Base-by-base conservation (phyloP, 805 yeast genomes). In the Sungouiella blattae region DNA sequence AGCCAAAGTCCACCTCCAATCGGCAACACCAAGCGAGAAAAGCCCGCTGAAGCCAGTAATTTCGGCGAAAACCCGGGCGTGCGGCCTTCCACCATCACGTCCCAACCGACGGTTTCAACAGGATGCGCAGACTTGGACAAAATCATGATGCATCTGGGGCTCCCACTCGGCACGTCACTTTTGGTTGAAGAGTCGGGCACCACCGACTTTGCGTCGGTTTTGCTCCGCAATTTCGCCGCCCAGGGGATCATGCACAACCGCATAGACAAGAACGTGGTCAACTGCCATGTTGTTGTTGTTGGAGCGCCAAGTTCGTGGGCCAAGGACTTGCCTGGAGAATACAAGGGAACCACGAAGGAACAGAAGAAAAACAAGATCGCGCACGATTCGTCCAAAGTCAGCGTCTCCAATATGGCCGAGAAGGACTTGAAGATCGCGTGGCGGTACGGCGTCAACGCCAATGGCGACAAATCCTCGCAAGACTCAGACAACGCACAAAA, bases 351-450 rank as follows among this genome's bases (percentile, higher is more conserved):
- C 11, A 61, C 77, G 6, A 80, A 71, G 44, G 88, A 83, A 6
- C 72, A 78, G 44, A 82, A 82, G 58, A 79, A 77, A 55, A 72
- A 75, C 11, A 67, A 67, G 40, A 75, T 83, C 3, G 53, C 62
- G 12, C 73, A 71, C 37, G 74, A 80, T 40, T 83, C 83, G 50
- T 64, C 76, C 9, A 77, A 80, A 47, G 52, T 86, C 5, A 78
- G 85, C 37, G 91, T 84, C 3, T 76, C 81, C 20, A 85, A 85
- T 52, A 53, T 83, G 49, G 58, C 77, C 2, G 75, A 73, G 41
- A 37, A 36, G 23, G 86, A 82, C 44, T 64, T 89, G 71, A 85
- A 81, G 53, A 89, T 89, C 47, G 97, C 98, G 1, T 89, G 98
- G 98, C 75, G 97, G 50, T 89, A 89, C 52, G 93, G 91, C 0